Base-by-base conservation (phyloP, 352 stramenopile genomes). In the Phytophthora podocarpi region DNA sequence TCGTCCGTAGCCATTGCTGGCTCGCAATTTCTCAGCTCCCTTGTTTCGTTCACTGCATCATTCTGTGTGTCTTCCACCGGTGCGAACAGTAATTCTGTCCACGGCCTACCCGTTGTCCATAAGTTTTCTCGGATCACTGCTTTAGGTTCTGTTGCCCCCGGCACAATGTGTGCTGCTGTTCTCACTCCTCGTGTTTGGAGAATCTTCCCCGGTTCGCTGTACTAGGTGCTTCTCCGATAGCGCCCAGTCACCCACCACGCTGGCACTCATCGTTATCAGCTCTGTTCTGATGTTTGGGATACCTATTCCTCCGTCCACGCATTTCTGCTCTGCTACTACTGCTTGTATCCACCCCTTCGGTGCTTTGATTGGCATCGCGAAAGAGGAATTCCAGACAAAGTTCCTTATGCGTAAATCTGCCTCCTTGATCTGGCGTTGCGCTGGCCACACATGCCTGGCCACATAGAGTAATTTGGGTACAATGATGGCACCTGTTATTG, bases 401-500 rank as follows among this genome's bases (percentile, higher is more conserved):
- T 61, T 37, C 5, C 34, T 10, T 3, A 53, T 39, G 0, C 31
- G 18, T 13, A 1, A 3, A 12, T 54, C 53, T 3, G 32, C 41
- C 12, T 9, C 1, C 32, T 24, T 39, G 4, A 41, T 21, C 0
- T 45, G 15, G 0, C 4, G 2, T 4, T 18, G 4, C 7, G 15
- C 36, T 5, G 51, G 51, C 30, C 21, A 60, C 2, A 40, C 40
- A 15, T 60, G 40, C 20, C 51, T 18, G 1, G 37, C 51, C 4
- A 43, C 51, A 43, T 52, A 60, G 0, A 60, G 31, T 18, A 51
- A 8, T 9, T 60, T 52, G 1, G 40, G 51, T 3, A 55, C 10
- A 5, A 55, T 45, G 4, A 45, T 35, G 1, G 47, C 32, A 1
- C 23, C 47, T 2, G 47, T 40, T 0, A 60, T 50, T 1, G 21